Conservation (phyloP, 2,329 filamentous ascomycete species). For the Paecilomyces niveus region DNA sequence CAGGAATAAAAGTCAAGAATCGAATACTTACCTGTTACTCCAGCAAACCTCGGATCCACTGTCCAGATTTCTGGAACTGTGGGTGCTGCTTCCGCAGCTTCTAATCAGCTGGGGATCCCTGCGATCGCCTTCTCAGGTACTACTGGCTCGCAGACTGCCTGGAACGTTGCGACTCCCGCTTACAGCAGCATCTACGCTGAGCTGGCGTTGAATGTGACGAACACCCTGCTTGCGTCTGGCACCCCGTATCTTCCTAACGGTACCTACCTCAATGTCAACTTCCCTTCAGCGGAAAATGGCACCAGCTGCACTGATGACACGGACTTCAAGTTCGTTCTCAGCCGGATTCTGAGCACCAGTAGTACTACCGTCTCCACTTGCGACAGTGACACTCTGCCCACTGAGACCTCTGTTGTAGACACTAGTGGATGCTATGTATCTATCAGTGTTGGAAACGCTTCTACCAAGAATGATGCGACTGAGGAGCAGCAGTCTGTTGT, state of each 20-base stretch:
- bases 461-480: conserved; percentile 53
- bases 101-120: conserved; percentile 48
- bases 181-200: conserved; percentile 58
- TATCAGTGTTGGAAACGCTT: conserved; percentile 56
- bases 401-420: conserved; percentile 48
- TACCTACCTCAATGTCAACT: conserved; percentile 64
- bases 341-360: conserved; percentile 48
- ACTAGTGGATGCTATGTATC: conserved; percentile 53
- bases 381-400: conserved; percentile 49
- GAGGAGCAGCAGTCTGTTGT: conserved; percentile 47
- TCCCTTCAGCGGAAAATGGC: conserved; percentile 41
- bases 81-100: conserved; percentile 57
- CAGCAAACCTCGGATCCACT: conserved; percentile 48
- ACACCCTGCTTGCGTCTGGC: conserved; percentile 48
- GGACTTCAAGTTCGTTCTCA: conserved; percentile 59
- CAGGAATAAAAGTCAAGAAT: background rate
- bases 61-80: conserved; percentile 60
- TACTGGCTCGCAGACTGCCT: conserved; percentile 45
- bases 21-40: background rate
- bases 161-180: conserved; percentile 41
- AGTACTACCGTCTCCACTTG: conserved; percentile 47
- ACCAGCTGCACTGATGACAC: conserved; percentile 44
- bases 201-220: conserved; percentile 53
- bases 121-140: conserved; percentile 62
- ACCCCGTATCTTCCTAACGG: conserved; percentile 56